Percentiles rank a stretch among this genome's conserved stretches.
phyloP scores from a whole-genome alignment of 306 rosid species.

The Begonia loranthoides region DNA sequence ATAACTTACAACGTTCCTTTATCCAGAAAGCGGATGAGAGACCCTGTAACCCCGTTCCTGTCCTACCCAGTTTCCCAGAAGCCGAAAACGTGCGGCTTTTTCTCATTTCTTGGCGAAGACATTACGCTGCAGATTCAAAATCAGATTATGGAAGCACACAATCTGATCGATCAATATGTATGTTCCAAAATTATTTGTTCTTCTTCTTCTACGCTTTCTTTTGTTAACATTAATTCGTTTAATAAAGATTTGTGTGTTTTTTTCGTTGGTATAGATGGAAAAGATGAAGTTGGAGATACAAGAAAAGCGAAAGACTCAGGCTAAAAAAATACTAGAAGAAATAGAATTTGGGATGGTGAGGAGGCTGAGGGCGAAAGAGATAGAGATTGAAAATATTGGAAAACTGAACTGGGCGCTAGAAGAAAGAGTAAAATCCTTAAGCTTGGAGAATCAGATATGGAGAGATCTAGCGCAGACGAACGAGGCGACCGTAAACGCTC shows the following conservation, averaged over 20 bases:
- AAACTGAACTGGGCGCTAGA: slow-evolving; percentile 70
- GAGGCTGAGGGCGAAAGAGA: slow-evolving; percentile 50
- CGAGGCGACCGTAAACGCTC: slow-evolving; percentile 74
- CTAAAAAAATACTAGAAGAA: slow-evolving; percentile 40
- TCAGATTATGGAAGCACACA: slow-evolving; percentile 56
- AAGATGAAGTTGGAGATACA: slow-evolving; percentile 62
- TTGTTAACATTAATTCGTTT: not conserved
- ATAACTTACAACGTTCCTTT: slow-evolving; percentile 34
- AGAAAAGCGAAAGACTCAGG: slow-evolving; percentile 57
- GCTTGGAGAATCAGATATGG: slow-evolving; percentile 76
- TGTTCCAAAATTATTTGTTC: not conserved
- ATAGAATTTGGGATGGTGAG: slow-evolving; percentile 45
- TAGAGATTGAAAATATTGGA: slow-evolving; percentile 61
- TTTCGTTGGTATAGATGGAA: slow-evolving; percentile 40
- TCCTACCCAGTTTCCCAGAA: slow-evolving; percentile 13
- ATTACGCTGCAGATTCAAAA: slow-evolving; percentile 53
- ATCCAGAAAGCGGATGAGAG: slow-evolving; percentile 57
- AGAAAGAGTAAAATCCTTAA: slow-evolving; percentile 43
- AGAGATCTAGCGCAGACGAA: slow-evolving; percentile 72
- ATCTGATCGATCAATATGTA: slow-evolving; percentile 49
- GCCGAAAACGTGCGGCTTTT: slow-evolving; percentile 24
- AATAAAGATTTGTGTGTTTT: not conserved
- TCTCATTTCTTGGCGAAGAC: slow-evolving; percentile 79
- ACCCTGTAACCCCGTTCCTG: slow-evolving; percentile 14
- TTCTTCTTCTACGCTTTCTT: not conserved